Evolutionary conservation across 192 early-diverging fungal genomes (phyloP).

Genomic region (Irineochytrium annulatum): DNA sequence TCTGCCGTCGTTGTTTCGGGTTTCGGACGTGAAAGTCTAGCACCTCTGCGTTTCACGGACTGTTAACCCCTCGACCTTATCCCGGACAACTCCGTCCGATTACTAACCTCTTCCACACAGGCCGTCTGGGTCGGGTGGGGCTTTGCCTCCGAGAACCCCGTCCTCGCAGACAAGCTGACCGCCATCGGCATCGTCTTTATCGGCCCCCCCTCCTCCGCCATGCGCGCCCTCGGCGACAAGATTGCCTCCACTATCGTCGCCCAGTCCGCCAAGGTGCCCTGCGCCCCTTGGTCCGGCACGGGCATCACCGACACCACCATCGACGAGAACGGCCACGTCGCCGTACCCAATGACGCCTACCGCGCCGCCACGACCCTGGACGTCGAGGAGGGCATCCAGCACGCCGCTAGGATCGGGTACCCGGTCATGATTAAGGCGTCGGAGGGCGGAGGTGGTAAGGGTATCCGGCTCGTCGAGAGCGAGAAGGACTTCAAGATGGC

Average conservation of each 20-base stretch:
- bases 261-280: conserved; percentile 93
- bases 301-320: conserved; percentile 70
- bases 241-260: conserved; percentile 99
- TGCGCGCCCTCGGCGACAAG: conserved; percentile 99
- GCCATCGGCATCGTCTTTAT: conserved; percentile 82
- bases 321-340: conserved; percentile 69
- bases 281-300: conserved; percentile 91
- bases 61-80: neutral
- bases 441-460: conserved; percentile 98
- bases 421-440: conserved; percentile 99
- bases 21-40: neutral
- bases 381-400: conserved; percentile 77
- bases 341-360: conserved; percentile 79
- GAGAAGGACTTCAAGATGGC: conserved; percentile 66
- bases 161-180: conserved; percentile 86
- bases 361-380: conserved; percentile 77
- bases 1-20: neutral
- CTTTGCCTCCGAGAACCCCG: conserved; percentile 97
- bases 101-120: conserved; percentile 30
- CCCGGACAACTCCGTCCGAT: neutral
- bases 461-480: conserved; percentile 89
- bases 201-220: conserved; percentile 92
- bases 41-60: neutral
- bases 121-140: conserved; percentile 99
- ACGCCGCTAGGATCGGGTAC: conserved; percentile 88